Base-by-base conservation (phyloP, 129 eudicot genomes). In the Erigeron canadensis region DNA sequence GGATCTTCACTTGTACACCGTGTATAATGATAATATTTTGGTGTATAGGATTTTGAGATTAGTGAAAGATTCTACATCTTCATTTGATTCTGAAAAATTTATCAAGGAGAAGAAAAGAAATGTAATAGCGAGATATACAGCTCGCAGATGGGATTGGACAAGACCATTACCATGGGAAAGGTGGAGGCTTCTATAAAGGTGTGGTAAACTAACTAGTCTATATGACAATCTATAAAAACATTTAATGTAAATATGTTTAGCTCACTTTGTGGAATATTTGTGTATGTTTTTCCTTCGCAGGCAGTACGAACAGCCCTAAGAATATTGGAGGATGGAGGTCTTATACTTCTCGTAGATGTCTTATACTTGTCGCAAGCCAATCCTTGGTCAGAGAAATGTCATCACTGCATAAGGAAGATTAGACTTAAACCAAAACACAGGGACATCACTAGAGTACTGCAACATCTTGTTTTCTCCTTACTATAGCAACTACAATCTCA, bases 161-260 rank as follows among this genome's bases (percentile, higher is more conserved):
- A 88, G 76, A 70, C 81, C 34, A 73, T 92, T 58, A 89, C 96
- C 68, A 66, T 48, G 75, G 98, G 96, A 78, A 92, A 88, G 71
- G 96, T 92, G 84, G 86, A 92, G 66, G 79, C 76, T 62, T 80
- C 83, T n/a, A 88, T 89, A 37, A 66, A 89, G 89, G n/a, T n/a
- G 98, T 91, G 81, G 92, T 88, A 72, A 67, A 47, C 66, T 19
- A 42, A 13, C 63, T 17, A 16, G 17, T 21, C 59, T n/a, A n/a
- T n/a, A n/a, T n/a, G n/a, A n/a, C n/a, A n/a, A n/a, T n/a, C 6
- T 19, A 18, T 59, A 67, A 76, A 53, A 47, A 57, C 43, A 66
- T 53, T 15, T 37, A 11, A 38, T 17, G 7, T 57, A 21, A 40
- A 61, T 59, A 67, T 15, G 34, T 22, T 77, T 61, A 19, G 51